Base-by-base conservation (phyloP, 129 eudicot species). In the Gnaphalium uliginosum region DNA sequence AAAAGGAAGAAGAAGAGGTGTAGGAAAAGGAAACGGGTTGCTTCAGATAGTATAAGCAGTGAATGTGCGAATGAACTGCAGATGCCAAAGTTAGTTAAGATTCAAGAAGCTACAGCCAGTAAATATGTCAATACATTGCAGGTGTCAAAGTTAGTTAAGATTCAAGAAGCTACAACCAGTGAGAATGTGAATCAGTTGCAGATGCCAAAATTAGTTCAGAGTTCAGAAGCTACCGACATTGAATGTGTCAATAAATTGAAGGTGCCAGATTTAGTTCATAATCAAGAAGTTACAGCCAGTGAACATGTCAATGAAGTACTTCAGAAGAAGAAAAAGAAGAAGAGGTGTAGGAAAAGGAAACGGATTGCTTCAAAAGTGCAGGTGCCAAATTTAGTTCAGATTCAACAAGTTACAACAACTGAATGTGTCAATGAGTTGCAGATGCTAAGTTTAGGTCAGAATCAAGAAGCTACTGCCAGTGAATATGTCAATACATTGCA, bases 321-420 rank as follows among this genome's bases (percentile, higher is more conserved):
- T 46, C 53, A 46, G 0, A 13, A 43, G 18, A 43, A 13, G 56
- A 76, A 65, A 30, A 61, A 17, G 27, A 74, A 21, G 32, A 33
- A 23, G 67, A 76, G 65, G 53, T 63, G 17, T 17, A 51, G n/a
- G 73, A 76, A 76, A 66, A 10, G 37, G 37, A 50, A 64, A n/a
- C 26, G 18, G 27, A 54, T 35, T 66, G 56, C 41, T 29, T 48
- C 32, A 3, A 54, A 30, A 46, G 9, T 39, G 71, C 71, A 22
- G 14, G 18, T 18, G 51, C 21, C 4, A 66, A 35, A 11, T 39
- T 39, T 22, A 54, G 57, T 39, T 68, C 57, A 21, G 56, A 39
- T 68, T 68, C 72, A 68, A 68, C n/a, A 68, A 23, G n/a, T 46
- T 46, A 46, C 5, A 46, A 6, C 53, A 18, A 46, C 4, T 46